Percentiles rank a stretch among this genome's conserved stretches.
Evolutionary conservation across 2,329 filamentous ascomycete genomes (phyloP).

Genomic region (Pseudocercospora fuligena): DNA sequence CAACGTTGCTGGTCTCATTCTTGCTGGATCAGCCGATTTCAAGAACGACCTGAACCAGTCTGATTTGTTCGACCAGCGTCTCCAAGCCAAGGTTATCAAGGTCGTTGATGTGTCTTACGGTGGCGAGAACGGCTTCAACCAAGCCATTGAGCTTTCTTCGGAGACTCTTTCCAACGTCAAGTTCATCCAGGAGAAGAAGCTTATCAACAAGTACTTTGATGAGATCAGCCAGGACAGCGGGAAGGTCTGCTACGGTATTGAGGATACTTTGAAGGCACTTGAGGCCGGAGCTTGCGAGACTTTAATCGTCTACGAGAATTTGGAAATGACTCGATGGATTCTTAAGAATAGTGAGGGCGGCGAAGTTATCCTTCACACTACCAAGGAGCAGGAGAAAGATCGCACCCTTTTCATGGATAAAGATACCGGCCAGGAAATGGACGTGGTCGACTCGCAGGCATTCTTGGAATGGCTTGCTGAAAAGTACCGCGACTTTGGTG

Average conservation of each 20-base stretch:
- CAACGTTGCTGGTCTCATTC: conserved; percentile 92
- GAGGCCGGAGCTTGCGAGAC: conserved; percentile 94
- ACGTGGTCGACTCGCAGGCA: conserved; percentile 80
- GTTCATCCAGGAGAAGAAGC: conserved; percentile 99
- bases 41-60: conserved; percentile 99
- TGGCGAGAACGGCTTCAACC: conserved; percentile 99
- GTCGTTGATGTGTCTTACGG: conserved; percentile 98
- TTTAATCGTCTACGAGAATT: conserved; percentile 94
- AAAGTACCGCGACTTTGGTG: conserved; percentile 97
- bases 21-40: conserved; percentile 98
- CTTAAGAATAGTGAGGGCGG: conserved; percentile 77
- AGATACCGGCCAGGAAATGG: conserved; percentile 96
- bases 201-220: conserved; percentile 98
- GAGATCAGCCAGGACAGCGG: conserved; percentile 98
- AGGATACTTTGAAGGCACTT: conserved; percentile 94
- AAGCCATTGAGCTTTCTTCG: conserved; percentile 92
- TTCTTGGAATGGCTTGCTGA: conserved; percentile 99
- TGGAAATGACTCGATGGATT: conserved; percentile 90
- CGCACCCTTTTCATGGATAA: conserved; percentile 92
- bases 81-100: conserved; percentile 96
- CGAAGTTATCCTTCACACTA: conserved; percentile 82
- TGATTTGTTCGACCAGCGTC: conserved; percentile 92
- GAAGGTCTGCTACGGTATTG: conserved; percentile 96
- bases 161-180: conserved; percentile 99
- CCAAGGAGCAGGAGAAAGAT: conserved; percentile 79